Evolutionary conservation across 805 yeast genomes (phyloP).

Genomic region (Vanderwaltozyma tropicalis): DNA sequence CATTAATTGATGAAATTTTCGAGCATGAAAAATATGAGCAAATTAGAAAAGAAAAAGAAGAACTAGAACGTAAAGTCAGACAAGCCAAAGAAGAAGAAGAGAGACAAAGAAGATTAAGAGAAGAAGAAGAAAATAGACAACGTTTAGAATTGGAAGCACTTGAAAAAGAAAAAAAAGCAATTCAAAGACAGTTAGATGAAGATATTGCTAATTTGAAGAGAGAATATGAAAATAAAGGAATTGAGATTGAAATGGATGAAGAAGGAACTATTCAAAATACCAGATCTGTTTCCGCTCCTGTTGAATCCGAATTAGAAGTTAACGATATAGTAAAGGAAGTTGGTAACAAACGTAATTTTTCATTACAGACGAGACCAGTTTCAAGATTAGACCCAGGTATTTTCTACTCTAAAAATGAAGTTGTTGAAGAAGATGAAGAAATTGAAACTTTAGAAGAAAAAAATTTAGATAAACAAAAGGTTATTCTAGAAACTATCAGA

Average conservation of each 20-base stretch:
- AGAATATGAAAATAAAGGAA: conserved; percentile 8
- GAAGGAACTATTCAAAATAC: conserved; percentile 5
- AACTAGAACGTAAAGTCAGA: conserved; percentile 33
- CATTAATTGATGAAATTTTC: conserved; percentile 66
- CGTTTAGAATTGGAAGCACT: conserved; percentile 13
- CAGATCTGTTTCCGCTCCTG: conserved; percentile 34
- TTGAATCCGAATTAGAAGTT: conserved; percentile 11
- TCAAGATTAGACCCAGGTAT: conserved; percentile 37
- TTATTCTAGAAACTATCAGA: conserved; percentile 34
- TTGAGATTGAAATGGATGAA: conserved; percentile 4
- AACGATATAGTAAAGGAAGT: conserved; percentile 22
- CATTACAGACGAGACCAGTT: conserved; percentile 33
- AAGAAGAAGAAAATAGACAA: conserved; percentile 8
- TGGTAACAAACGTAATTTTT: conserved; percentile 30
- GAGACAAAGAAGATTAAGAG: conserved; percentile 25
- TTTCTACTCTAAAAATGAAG: conserved; percentile 11
- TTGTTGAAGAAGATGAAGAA: conserved; percentile 14
- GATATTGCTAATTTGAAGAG: conserved; percentile 14
- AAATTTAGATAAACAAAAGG: conserved; percentile 21
- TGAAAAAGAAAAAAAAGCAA: conserved; percentile 15
- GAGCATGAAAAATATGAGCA: conserved; percentile 59
- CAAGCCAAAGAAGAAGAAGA: conserved; percentile 39
- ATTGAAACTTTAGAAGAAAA: conserved; percentile 16
- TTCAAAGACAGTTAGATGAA: conserved; percentile 22
- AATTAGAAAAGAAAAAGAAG: conserved; percentile 40